Percentiles rank a stretch among this genome's conserved stretches.
phyloP scores from a whole-genome alignment of 2,329 filamentous ascomycete genomes.

The Rutstroemia sp. region DNA sequence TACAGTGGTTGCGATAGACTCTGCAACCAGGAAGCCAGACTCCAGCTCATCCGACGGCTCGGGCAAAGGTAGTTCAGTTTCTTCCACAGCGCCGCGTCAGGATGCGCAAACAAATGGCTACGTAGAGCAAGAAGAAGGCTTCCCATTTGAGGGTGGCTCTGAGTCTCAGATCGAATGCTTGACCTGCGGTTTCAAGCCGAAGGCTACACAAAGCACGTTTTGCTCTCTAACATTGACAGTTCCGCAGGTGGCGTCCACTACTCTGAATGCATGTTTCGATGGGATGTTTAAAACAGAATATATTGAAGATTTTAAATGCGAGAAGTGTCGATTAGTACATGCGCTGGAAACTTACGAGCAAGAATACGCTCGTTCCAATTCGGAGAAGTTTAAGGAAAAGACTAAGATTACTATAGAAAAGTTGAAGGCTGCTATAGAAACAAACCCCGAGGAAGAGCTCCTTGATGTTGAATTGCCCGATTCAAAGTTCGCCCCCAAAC shows the following conservation, averaged over 20 bases:
- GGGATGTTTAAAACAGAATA: constrained; percentile 90
- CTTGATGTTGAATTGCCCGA: constrained; percentile 70
- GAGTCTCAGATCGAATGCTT: constrained; percentile 95
- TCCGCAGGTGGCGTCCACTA: constrained; percentile 72
- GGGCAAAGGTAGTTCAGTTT: constrained; percentile 2
- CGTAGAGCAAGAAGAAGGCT: constrained; percentile 45
- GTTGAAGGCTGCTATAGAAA: constrained; percentile 63
- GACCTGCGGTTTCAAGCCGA: constrained; percentile 83
- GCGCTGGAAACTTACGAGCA: constrained; percentile 56
- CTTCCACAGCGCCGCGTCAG: not conserved
- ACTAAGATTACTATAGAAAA: constrained; percentile 54
- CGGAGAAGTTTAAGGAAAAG: constrained; percentile 41
- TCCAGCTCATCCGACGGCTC: constrained; percentile 2
- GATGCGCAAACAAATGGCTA: constrained; percentile 1
- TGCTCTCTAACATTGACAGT: constrained; percentile 90
- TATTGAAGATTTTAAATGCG: constrained; percentile 96
- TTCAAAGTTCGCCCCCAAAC: constrained; percentile 64
- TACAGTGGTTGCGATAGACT: not conserved
- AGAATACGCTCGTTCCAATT: constrained; percentile 48
- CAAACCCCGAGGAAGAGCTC: constrained; percentile 72
- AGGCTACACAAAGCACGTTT: constrained; percentile 74
- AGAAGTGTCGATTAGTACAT: constrained; percentile 81
- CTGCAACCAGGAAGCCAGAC: not conserved
- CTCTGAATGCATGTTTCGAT: constrained; percentile 83
- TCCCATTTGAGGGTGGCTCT: constrained; percentile 84